Evolutionary conservation across 306 rosid genomes (phyloP).

Genomic region (Hippophae gyantsensis): DNA sequence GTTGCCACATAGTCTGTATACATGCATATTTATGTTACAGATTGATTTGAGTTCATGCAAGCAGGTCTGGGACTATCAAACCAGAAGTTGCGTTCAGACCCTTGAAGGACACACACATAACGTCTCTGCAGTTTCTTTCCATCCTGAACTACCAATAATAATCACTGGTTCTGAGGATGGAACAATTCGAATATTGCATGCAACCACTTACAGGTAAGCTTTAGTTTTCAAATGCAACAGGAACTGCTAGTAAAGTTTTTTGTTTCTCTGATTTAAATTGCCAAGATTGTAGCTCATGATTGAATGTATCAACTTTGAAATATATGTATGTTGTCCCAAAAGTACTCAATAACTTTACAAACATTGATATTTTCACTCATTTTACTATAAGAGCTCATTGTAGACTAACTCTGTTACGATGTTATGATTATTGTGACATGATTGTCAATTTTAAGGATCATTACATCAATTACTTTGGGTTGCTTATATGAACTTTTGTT

Average conservation of each 20-base stretch:
- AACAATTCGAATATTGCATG: conserved; percentile 93
- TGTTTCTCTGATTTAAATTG: not conserved
- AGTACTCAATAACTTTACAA: not conserved
- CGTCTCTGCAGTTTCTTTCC: conserved; percentile 96
- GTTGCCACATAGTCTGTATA: not conserved
- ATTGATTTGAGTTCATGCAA: conserved; percentile 19
- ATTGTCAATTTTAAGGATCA: too few relatives aligned
- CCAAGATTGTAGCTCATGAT: not conserved
- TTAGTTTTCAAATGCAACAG: conserved; percentile 3
- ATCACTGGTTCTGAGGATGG: conserved; percentile 99
- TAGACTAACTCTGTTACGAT: not conserved
- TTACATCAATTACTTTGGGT: too few relatives aligned
- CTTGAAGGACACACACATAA: conserved; percentile 99
- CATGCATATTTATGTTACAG: conserved; percentile 4
- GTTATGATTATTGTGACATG: too few relatives aligned
- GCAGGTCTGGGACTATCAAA: conserved; percentile 99
- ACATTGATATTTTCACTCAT: too few relatives aligned
- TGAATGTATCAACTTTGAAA: not conserved
- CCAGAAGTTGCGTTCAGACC: conserved; percentile 97
- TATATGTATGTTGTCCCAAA: not conserved
- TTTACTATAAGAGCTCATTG: too few relatives aligned
- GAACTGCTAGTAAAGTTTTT: not conserved
- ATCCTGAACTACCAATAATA: conserved; percentile 93
- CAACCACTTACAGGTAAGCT: conserved; percentile 79
- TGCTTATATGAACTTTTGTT: too few relatives aligned